Percentiles rank a stretch among this genome's conserved stretches.
phyloP scores from a whole-genome alignment of 768 basidiomycete genomes.

The Lactarius vividus region DNA sequence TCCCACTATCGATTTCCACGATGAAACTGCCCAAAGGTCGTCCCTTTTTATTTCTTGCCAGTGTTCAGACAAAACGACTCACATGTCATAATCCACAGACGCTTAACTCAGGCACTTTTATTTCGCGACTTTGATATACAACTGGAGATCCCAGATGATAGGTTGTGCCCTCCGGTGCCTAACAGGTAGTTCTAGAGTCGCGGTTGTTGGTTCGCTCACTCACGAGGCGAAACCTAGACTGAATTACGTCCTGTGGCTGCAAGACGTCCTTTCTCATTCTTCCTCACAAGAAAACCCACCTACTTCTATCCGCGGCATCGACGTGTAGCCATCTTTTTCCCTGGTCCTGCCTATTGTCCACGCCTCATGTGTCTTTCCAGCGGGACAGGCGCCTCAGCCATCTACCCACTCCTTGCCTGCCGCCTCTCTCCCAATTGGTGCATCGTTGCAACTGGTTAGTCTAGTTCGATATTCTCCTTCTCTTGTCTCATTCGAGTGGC shows the following conservation, averaged over 20 bases:
- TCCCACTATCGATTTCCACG: conserved; percentile 69
- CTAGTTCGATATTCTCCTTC: not conserved
- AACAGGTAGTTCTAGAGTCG: conserved; percentile 7
- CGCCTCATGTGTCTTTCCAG: conserved; percentile 37
- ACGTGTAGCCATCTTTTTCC: conserved; percentile 54
- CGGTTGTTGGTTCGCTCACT: not conserved
- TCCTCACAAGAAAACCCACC: conserved; percentile 3
- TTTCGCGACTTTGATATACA: conserved; percentile 67
- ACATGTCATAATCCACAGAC: conserved; percentile 42
- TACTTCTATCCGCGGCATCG: conserved; percentile 50
- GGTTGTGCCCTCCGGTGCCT: conserved; percentile 83
- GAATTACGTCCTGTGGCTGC: conserved; percentile 85
- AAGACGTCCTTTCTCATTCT: conserved; percentile 49
- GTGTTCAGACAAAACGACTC: not conserved
- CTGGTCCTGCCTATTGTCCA: not conserved
- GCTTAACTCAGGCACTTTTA: conserved; percentile 77
- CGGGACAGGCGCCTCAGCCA: conserved; percentile 88
- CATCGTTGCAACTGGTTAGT: conserved; percentile 67
- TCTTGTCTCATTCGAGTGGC: not conserved
- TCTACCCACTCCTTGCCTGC: conserved; percentile 81
- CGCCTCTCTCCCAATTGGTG: conserved; percentile 50
- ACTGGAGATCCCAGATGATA: conserved; percentile 59
- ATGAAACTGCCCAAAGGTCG: conserved; percentile 68
- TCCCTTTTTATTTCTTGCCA: not conserved
- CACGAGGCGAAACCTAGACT: conserved; percentile 44